Evolutionary conservation across 2,329 filamentous ascomycete species (phyloP), one percentile per base, ranked within the genome.

Genomic region (Whalleya microplaca): DNA sequence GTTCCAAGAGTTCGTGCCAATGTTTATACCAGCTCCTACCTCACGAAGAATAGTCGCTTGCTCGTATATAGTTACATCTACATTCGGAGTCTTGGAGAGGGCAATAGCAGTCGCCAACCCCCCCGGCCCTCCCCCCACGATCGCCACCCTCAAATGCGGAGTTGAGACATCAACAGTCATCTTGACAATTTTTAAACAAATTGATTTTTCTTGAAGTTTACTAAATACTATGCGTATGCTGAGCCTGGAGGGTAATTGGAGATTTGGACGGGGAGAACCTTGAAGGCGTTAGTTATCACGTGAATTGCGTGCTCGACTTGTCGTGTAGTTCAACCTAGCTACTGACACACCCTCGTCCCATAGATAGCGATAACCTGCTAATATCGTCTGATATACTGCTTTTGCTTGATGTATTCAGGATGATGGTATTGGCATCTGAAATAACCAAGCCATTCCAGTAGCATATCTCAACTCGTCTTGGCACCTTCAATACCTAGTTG

Each of bases 1-100:
- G 44, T 72, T 77, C 79, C 78, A 81, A 14, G 73, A 74, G 62
- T 81, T 80, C 7, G 73, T 68, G 1, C 74, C 73, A 16, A 81
- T 75, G 45, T 72, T 75, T 52, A 81, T 79, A 0, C 78, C 79
- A 0, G 78, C 78, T 0, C 79, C 78, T 4, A 79, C 74, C 60
- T 81, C 78, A 29, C 76, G 67, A n/a, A 81, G 64, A 18, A 75
- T 67, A 6, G 59, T 69, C 1, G 76, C 76, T 53, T 80, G 73
- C 55, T 81, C 79, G 49, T 78, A 81, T 1, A 81, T 60, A 0
- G 66, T 72, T 2, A 78, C 72, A 18, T 76, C 64, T 8, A 81
- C 66, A 40, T 77, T 73, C 0, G 75, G 72, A 2, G 79, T 62
- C 41, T 71, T 63, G 0, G 73, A 75, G 1, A 81, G 65, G 1